Percentiles rank a stretch among this genome's conserved stretches.
Conservation (phyloP, 2,329 filamentous ascomycete genomes). For the Fusarium sp. region DNA sequence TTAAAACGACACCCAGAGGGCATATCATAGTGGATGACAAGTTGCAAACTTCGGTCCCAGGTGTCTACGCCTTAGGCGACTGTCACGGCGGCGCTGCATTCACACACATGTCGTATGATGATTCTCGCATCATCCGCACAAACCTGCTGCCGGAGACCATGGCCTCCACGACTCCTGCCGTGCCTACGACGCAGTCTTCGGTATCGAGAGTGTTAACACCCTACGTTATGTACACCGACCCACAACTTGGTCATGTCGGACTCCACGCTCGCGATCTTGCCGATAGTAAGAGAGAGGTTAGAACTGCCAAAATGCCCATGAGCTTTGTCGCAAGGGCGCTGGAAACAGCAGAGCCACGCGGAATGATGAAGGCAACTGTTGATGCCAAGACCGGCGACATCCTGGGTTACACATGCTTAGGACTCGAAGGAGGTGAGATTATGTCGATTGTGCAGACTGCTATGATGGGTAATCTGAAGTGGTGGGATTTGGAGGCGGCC, state of each 20-base stretch:
- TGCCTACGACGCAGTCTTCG: slow-evolving; percentile 43
- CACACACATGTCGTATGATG: slow-evolving; percentile 68
- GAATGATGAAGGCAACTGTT: slow-evolving; percentile 64
- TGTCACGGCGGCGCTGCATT: slow-evolving; percentile 64
- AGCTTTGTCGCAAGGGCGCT: slow-evolving; percentile 61
- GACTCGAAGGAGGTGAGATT: slow-evolving; percentile 64
- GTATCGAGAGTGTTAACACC: slow-evolving; percentile 54
- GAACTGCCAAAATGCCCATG: slow-evolving; percentile 64
- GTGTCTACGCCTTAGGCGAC: slow-evolving; percentile 63
- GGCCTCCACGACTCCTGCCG: slow-evolving; percentile 42
- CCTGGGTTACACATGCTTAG: slow-evolving; percentile 63
- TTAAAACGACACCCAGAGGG: slow-evolving; percentile 55
- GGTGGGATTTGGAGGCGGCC: slow-evolving; percentile 58
- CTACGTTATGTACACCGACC: slow-evolving; percentile 65
- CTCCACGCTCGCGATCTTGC: slow-evolving; percentile 56
- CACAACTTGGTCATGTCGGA: slow-evolving; percentile 64
- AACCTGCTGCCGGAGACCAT: slow-evolving; percentile 54
- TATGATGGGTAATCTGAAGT: slow-evolving; percentile 61
- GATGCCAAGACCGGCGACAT: slow-evolving; percentile 61
- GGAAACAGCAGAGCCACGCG: slow-evolving; percentile 63
- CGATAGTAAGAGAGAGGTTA: slow-evolving; percentile 50
- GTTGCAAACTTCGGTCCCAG: slow-evolving; percentile 57
- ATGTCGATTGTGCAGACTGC: slow-evolving; percentile 66
- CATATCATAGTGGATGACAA: slow-evolving; percentile 58
- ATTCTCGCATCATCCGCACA: slow-evolving; percentile 62